Base-by-base conservation (phyloP, 2,329 filamentous ascomycete genomes). In the Boeremia exigua region DNA sequence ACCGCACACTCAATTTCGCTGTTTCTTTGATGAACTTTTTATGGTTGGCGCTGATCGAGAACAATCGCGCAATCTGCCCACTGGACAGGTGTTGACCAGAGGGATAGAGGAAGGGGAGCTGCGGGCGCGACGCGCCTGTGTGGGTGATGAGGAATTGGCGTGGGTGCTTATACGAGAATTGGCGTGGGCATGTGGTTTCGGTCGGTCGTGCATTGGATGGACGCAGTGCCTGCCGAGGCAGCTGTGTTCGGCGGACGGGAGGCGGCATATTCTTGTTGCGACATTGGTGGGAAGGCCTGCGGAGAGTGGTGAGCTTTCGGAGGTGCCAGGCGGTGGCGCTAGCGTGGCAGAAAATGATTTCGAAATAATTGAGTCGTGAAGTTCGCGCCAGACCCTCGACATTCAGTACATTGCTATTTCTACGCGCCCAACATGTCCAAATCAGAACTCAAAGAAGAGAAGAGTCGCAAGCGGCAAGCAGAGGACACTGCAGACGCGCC, bases 11-110 rank as follows among this genome's bases (percentile, higher is more conserved):
- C 28, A 89, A 81, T 66, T 85, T 86, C 42, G 91, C 80, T 66
- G 94, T 89, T 60, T 89, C 82, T 60, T 85, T 88, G 54, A 93
- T 79, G 80, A 87, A 91, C 59, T 81, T 79, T 61, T 86, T 88
- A 59, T 86, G 86, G 71, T 92, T 88, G 0, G 91, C 62, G 40
- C 66, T 73, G 23, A 75, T 96, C n/a, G 90, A 92, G 56, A 96
- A 84, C 58, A 90, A 85, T 48, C 93, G 88, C 3, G 85, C 84
- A 33, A 88, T 79, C 59, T 80, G 80, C 40, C 73, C 63, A 60
- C 72, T 70, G 33, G 70, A 65, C 15, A 68, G 56, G 44, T 61
- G 60, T 32, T 78, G 74, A 25, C 82, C 77, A 7, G 84, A 78
- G 59, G 84, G 81, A 61, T 86, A 82, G 45, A 90, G 84, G 76